Conservation (phyloP, 352 stramenopile genomes). For the Globisporangium echinulatum region DNA sequence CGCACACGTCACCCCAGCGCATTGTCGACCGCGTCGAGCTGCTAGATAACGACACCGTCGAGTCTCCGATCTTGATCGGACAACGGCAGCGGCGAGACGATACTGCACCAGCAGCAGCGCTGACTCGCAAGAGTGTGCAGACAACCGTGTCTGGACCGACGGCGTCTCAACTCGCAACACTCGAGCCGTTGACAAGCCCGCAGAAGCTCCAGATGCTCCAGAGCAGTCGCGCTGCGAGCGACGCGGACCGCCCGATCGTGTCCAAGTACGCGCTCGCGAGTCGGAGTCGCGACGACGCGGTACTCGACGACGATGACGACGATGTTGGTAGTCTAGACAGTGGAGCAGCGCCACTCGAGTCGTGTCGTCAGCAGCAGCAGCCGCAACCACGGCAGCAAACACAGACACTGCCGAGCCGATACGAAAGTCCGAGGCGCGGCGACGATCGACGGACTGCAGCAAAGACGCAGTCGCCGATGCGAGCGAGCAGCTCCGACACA, state of each 20-base stretch:
- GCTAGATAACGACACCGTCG: neutral
- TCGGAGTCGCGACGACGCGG: slow-evolving; percentile 1
- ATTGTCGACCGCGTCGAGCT: neutral
- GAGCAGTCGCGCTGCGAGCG: slow-evolving; percentile 16
- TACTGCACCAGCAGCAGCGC: neutral
- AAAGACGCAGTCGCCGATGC: neutral
- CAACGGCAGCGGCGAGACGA: neutral
- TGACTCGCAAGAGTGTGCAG: neutral
- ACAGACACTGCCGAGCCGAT: neutral
- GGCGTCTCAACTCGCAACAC: neutral
- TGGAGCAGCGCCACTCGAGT: neutral
- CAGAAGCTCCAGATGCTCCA: slow-evolving; percentile 39
- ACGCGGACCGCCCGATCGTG: slow-evolving; percentile 28
- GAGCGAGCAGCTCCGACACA: neutral
- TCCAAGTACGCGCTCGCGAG: slow-evolving; percentile 23
- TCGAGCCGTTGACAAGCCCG: slow-evolving; percentile 16
- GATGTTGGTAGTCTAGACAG: neutral
- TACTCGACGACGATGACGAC: neutral
- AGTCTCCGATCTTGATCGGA: neutral
- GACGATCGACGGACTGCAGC: slow-evolving; percentile 32
- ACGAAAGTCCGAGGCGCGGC: neutral
- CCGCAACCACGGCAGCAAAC: neutral
- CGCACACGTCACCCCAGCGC: slow-evolving; percentile 6
- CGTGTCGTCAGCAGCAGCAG: neutral
- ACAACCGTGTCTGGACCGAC: neutral